These are phyloP conservation scores for Exophiala sp. DNA, from an alignment of 2,329 filamentous ascomycete species.

Conservation along the genomic window DNA sequence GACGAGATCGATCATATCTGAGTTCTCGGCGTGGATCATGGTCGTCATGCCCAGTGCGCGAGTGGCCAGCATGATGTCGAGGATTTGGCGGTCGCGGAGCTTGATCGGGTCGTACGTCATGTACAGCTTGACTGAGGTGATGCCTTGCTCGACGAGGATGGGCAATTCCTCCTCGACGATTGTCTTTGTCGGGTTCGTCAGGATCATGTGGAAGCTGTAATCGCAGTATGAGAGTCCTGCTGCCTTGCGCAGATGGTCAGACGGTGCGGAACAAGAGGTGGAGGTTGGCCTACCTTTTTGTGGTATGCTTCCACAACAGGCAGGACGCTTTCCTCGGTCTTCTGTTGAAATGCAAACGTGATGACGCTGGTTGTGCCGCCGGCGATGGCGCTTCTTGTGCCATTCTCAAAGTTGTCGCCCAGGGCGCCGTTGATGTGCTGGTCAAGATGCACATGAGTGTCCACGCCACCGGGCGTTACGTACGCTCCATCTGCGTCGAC, in stretches of 20 bases:
- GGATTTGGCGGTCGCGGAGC: constrained; percentile 39
- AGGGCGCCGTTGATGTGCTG: constrained; percentile 5
- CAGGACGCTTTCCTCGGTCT: constrained; percentile 44
- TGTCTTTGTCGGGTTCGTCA: constrained; percentile 31
- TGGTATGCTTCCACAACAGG: constrained; percentile 48
- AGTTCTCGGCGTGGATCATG: constrained; percentile 48
- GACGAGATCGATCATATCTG: constrained; percentile 40
- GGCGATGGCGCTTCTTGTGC: constrained; percentile 54
- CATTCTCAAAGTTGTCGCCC: constrained; percentile 46
- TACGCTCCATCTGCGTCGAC: constrained; percentile 41
- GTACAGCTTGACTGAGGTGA: constrained; percentile 45
- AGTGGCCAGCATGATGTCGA: constrained; percentile 42
- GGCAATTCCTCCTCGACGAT: constrained; percentile 39
- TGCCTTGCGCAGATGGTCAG: constrained; percentile 33
- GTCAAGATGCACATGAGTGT: constrained; percentile 12
- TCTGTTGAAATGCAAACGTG: constrained; percentile 54
- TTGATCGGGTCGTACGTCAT: constrained; percentile 46
- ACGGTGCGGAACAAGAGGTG: no score
- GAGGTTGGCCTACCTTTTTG: constrained; percentile 33
- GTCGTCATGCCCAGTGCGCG: constrained; percentile 42
- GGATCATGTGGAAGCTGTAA: constrained; percentile 51
- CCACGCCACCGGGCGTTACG: constrained; percentile 34
- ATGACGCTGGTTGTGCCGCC: constrained; percentile 59
- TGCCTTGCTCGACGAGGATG: constrained; percentile 37
- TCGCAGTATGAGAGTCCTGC: constrained; percentile 45